These are phyloP conservation scores for Prunus persica DNA, from an alignment of 306 rosid genomes.

Conservation along the genomic window DNA sequence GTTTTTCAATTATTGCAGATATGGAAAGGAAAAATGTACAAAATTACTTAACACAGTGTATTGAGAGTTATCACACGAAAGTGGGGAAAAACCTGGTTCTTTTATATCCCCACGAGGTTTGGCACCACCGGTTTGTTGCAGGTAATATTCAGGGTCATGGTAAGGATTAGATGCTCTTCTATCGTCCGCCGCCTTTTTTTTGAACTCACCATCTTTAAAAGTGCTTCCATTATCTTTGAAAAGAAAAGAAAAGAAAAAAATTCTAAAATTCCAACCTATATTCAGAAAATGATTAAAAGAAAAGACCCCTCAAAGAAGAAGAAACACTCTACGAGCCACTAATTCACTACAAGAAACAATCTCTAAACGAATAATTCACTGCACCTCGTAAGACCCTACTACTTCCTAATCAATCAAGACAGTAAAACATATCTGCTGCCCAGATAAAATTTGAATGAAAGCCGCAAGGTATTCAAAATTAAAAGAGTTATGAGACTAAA, in stretches of 20 bases:
- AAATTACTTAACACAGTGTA: neutral
- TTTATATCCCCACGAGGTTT: conserved; percentile 20
- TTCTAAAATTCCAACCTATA: conserved; percentile 18
- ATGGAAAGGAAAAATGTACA: neutral
- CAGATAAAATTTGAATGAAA: neutral
- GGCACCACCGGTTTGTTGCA: conserved; percentile 33
- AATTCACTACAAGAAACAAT: neutral
- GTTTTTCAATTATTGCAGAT: neutral
- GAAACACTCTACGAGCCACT: neutral
- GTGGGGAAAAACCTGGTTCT: conserved; percentile 45
- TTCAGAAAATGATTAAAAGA: neutral
- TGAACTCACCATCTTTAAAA: conserved; percentile 31
- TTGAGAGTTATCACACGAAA: conserved; percentile 12
- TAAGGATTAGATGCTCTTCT: conserved; percentile 69
- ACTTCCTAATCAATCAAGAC: neutral
- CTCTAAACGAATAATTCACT: neutral
- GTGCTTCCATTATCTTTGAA: conserved; percentile 46
- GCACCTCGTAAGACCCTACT: neutral
- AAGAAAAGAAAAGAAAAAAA: conserved; percentile 3
- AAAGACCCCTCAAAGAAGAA: neutral
- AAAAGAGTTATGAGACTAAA: neutral
- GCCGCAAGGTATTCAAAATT: neutral
- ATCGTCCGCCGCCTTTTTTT: conserved; percentile 41
- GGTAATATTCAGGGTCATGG: conserved; percentile 45
- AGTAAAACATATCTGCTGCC: neutral